Percentiles rank a stretch among this genome's conserved stretches.
Conservation (phyloP, 2,329 filamentous ascomycete species). For the Fusarium chuoi region DNA sequence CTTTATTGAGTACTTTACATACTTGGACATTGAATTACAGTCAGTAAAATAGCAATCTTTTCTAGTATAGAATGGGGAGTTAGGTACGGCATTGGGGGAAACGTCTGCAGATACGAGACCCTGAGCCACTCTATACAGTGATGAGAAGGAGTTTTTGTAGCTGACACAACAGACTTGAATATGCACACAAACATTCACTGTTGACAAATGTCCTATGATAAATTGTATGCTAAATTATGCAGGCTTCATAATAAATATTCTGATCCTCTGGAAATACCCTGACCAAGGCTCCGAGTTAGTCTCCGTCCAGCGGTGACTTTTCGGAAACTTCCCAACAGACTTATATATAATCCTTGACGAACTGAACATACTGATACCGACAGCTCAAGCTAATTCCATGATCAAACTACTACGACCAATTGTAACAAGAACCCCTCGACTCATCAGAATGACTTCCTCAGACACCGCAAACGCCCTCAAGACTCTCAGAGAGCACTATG, state of each 20-base stretch:
- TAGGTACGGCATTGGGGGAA: not conserved
- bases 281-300: constrained; percentile 19
- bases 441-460: constrained; percentile 17
- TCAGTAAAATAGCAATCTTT: not conserved
- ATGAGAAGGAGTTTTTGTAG: too few relatives aligned
- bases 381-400: not conserved
- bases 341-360: not conserved
- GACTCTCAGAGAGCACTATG: constrained; percentile 32
- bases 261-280: not conserved
- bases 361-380: too few relatives aligned
- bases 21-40: too few relatives aligned
- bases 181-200: not conserved
- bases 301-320: constrained; percentile 32
- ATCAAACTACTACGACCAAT: not conserved
- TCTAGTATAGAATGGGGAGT: not conserved
- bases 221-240: not conserved
- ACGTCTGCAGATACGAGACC: not conserved
- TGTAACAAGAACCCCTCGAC: not conserved
- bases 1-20: not conserved
- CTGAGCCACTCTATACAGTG: fast-evolving
- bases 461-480: constrained; percentile 1
- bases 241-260: not conserved
- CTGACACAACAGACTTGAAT: too few relatives aligned
- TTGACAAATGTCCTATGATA: not conserved
- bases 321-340: constrained; percentile 24